Percentiles rank a stretch among this genome's conserved stretches.
phyloP scores from a whole-genome alignment of 1,284 basidiomycete species.

The Pyrrhoderma noxium region DNA sequence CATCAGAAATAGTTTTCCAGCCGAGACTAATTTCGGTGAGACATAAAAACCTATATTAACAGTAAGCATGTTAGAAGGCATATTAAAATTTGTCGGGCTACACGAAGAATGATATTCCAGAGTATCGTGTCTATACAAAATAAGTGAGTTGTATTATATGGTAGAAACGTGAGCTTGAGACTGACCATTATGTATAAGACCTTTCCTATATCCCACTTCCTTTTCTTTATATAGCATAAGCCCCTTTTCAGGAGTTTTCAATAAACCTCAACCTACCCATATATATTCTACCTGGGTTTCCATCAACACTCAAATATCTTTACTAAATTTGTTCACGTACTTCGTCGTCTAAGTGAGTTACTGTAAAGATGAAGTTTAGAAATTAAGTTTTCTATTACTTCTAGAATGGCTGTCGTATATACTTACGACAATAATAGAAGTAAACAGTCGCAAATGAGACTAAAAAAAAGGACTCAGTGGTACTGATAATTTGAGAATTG shows the following conservation, averaged over 20 bases:
- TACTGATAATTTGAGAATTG: no score
- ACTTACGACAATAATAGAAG: constrained; percentile 6
- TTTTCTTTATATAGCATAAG: background rate
- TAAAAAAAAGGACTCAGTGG: no score
- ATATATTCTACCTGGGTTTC: constrained; percentile 8
- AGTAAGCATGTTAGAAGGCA: no score
- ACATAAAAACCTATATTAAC: no score
- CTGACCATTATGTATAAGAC: constrained; percentile 6
- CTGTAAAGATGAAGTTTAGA: background rate
- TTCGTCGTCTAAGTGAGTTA: constrained; percentile 3
- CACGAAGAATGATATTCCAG: no score
- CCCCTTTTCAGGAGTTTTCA: background rate
- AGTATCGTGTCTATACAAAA: no score
- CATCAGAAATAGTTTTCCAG: no score
- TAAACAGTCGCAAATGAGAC: background rate
- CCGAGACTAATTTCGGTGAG: no score
- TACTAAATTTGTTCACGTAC: background rate
- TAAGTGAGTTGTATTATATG: no score
- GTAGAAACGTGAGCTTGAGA: background rate
- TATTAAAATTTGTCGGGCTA: no score
- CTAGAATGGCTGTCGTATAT: no score
- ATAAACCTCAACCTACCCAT: background rate
- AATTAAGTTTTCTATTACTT: background rate
- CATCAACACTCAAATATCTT: background rate
- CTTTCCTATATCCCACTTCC: constrained; percentile 4